Evolutionary conservation across 2,329 filamentous ascomycete genomes (phyloP), one percentile per base, ranked within the genome.

Genomic region (Colletotrichum sp.): DNA sequence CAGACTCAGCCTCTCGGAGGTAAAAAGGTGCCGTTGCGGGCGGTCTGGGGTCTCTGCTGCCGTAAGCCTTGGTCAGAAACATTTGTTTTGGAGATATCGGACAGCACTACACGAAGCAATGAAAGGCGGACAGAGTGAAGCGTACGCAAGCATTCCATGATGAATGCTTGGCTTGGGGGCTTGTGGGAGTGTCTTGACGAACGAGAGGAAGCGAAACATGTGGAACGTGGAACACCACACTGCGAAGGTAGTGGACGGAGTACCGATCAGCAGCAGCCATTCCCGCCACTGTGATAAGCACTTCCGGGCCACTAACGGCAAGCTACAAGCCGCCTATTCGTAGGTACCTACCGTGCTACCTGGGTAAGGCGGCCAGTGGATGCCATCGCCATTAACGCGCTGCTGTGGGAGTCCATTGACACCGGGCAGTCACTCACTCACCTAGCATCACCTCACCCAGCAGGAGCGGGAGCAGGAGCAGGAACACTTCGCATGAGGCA

Each of bases 131-230:
- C 9, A 24, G 55, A 18, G 60, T 26, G 18, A 69, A 57, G 72
- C 52, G n/a, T 75, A 73, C 73, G 73, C 69, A 75, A 75, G 63
- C 73, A 75, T 75, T 63, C 70, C 57, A 48, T 21, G 55, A 52
- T 60, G 26, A 34, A 34, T 73, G 57, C 73, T 73, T 73, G 70
- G 69, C 73, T 64, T 68, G 57, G 70, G 63, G 57, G 48, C 30
- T 64, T 39, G 43, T 21, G 21, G 24, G 57, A n/a, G 21, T 48
- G 61, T 48, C 21, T 66, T 21, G 64, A 71, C 71, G 57, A 55
- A 64, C 32, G 63, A 67, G 28, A 43, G 36, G 34, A 48, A 63
- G 32, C 34, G 13, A 21, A 70, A 66, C 24, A 57, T 48, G 70
- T 68, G 63, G 28, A 52, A 52, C 43, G n/a, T 52, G n/a, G 43